Conservation (phyloP, 1,284 basidiomycete genomes). For the Ceratobasidium sp. region DNA sequence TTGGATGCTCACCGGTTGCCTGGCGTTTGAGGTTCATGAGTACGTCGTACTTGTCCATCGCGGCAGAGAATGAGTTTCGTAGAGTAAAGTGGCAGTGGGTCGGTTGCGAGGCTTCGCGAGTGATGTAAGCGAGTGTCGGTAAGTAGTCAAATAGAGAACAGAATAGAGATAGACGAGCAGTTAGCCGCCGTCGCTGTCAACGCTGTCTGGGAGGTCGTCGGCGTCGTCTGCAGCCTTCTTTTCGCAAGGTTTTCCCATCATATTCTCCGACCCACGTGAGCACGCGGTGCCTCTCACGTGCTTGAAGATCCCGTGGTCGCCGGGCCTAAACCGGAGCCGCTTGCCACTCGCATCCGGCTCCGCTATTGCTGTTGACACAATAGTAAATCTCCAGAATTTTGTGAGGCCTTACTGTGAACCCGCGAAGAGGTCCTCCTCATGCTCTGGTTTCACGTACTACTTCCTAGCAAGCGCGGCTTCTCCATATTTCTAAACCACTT, state of each 20-base stretch:
- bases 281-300: slow-evolving; percentile 39
- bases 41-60: slow-evolving; percentile 42
- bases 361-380: too few species aligned
- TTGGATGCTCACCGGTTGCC: slow-evolving; percentile 34
- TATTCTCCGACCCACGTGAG: slow-evolving; percentile 28
- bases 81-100: neutral
- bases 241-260: slow-evolving; percentile 12
- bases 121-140: slow-evolving; percentile 45
- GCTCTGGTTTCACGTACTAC: too few species aligned
- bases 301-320: neutral
- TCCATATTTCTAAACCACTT: too few species aligned
- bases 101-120: slow-evolving; percentile 45
- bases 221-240: slow-evolving; percentile 6
- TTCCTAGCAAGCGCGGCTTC: too few species aligned
- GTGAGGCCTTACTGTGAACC: too few species aligned
- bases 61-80: neutral
- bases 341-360: too few species aligned
- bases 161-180: slow-evolving; percentile 3
- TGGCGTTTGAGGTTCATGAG: slow-evolving; percentile 42
- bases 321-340: too few species aligned
- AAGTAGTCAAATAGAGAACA: neutral
- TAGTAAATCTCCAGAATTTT: too few species aligned
- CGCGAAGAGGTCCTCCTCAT: too few species aligned
- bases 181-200: slow-evolving; percentile 7
- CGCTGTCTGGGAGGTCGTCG: slow-evolving; percentile 28